Base-by-base conservation (phyloP, 2,329 filamentous ascomycete species). In the Zopfia rhizophila region DNA sequence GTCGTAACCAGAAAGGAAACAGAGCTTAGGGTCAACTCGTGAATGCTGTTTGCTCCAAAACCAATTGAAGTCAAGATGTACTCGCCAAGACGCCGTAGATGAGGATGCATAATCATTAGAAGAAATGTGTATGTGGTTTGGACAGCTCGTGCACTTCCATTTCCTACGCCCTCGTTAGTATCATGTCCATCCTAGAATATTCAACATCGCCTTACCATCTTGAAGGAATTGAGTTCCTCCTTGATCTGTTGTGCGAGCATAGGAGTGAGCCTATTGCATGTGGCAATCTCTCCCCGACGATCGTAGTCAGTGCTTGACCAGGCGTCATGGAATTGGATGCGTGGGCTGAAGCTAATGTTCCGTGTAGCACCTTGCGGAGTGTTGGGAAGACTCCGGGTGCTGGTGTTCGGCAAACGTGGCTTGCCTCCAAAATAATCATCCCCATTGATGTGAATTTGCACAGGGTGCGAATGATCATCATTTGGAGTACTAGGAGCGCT, bases 91-190 rank as follows among this genome's bases (percentile, higher is more conserved):
- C 69, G 69, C 70, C 69, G 33, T 49, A 68, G 56, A 61, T 63
- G 62, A 65, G 62, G 58, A 72, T 72, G 68, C 68, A 70, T 68
- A 65, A 68, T 73, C 70, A 64, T 93, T 84, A 99, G 82, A 99
- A 97, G 83, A 99, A 99, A 82, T 99, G 94, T 63, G 94, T 99
- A 81, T 99, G 97, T 68, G 97, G 92, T 79, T 97, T 99, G 59
- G 94, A 97, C 72, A 88, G 90, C 76, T 97, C 94, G 73, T 99
- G 94, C 65, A 99, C 94, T 80, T 97, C 94, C 94, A 99, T 99
- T 79, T 99, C 94, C 94, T 97, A 41, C 11, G 12, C n/a, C 13
- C 12, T 31, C 27, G 61, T 83, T 72, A 83, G 78, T 57, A 53
- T 36, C 2, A 4, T n/a, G 13, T 27, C 12, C 14, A 30, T n/a